phyloP scores from a whole-genome alignment of 192 early-diverging fungal genomes.

The Entomortierella beljakovae region DNA sequence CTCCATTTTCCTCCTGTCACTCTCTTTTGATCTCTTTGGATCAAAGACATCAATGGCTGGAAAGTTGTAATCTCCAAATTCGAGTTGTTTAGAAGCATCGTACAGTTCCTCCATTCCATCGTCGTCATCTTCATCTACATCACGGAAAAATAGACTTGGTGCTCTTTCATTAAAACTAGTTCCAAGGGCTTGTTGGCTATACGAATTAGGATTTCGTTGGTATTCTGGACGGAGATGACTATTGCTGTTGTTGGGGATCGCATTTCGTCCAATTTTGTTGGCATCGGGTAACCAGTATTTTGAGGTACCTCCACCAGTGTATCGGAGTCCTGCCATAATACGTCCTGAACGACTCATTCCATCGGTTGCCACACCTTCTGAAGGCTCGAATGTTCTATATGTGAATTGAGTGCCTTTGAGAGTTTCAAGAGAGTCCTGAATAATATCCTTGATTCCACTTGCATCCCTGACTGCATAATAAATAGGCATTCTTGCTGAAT shows the following conservation, averaged over 20 bases:
- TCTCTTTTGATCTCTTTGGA: slow-evolving; percentile 43
- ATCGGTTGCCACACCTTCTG: slow-evolving; percentile 70
- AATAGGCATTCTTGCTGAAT: slow-evolving; percentile 81
- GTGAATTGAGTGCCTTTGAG: slow-evolving; percentile 82
- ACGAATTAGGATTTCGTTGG: slow-evolving; percentile 21
- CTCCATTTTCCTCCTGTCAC: slow-evolving; percentile 44
- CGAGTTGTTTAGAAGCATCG: slow-evolving; percentile 51
- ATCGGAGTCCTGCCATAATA: slow-evolving; percentile 70
- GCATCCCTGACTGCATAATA: slow-evolving; percentile 84
- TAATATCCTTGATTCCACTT: slow-evolving; percentile 84
- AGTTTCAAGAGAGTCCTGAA: slow-evolving; percentile 83
- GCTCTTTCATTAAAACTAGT: slow-evolving; percentile 27
- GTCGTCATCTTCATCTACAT: slow-evolving; percentile 34
- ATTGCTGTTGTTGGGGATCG: slow-evolving; percentile 82
- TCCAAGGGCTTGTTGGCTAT: slow-evolving; percentile 28
- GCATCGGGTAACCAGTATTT: slow-evolving; percentile 66
- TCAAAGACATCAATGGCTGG: slow-evolving; percentile 60
- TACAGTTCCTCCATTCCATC: slow-evolving; percentile 61
- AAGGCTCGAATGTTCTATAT: slow-evolving; percentile 82
- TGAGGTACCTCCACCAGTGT: slow-evolving; percentile 59
- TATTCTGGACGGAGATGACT: slow-evolving; percentile 46
- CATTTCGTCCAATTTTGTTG: slow-evolving; percentile 55
- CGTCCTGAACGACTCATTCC: slow-evolving; percentile 65
- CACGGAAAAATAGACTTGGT: slow-evolving; percentile 34
- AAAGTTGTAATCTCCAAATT: slow-evolving; percentile 69